phyloP scores from a whole-genome alignment of 192 early-diverging fungal genomes.

The Umbelopsis isabellina region DNA sequence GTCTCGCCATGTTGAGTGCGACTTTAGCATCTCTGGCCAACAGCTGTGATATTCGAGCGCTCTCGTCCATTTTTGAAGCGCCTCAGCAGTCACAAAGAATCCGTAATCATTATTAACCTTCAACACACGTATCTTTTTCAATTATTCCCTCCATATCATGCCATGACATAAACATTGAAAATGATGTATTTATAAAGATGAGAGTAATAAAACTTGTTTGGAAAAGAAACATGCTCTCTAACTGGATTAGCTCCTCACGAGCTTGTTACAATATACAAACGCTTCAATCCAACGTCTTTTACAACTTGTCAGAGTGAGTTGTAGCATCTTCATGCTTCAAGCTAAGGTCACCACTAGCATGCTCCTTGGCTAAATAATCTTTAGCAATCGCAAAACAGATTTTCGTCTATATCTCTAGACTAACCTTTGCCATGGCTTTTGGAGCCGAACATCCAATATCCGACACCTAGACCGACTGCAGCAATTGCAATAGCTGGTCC shows the following conservation, averaged over 20 bases:
- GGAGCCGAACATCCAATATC: neutral
- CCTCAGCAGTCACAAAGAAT: constrained; percentile 20
- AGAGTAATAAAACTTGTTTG: too few relatives aligned
- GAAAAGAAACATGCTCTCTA: too few relatives aligned
- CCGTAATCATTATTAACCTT: neutral
- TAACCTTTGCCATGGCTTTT: neutral
- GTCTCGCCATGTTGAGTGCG: constrained; percentile 19
- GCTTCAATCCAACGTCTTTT: neutral
- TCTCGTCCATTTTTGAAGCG: neutral
- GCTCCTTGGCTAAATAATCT: neutral
- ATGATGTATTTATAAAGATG: too few relatives aligned
- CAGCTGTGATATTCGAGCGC: neutral
- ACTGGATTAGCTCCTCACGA: too few relatives aligned
- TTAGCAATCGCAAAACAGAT: neutral
- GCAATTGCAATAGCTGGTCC: neutral
- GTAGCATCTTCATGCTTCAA: neutral
- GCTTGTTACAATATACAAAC: too few relatives aligned
- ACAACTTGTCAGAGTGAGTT: neutral
- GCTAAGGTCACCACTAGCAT: neutral
- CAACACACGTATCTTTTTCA: neutral
- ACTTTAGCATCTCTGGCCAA: constrained; percentile 11
- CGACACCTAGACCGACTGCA: neutral
- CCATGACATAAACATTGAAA: too few relatives aligned
- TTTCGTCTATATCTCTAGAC: neutral
- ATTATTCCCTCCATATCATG: too few relatives aligned